phyloP scores from a whole-genome alignment of 116 monocot genomes.

The Phalaenopsis hybrid region DNA sequence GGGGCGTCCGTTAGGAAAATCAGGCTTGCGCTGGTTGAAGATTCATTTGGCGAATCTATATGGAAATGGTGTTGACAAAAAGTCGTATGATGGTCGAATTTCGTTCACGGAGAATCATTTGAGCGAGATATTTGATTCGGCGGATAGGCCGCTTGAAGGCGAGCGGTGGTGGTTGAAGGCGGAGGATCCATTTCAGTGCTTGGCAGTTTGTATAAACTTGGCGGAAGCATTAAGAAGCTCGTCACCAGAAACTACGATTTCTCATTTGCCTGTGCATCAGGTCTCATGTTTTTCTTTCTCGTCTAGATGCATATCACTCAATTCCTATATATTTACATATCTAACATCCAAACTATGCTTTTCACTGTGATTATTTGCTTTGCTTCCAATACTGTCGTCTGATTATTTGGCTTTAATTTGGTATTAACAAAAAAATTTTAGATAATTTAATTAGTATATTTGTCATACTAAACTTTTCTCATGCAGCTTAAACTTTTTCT shows the following conservation, averaged over 20 bases:
- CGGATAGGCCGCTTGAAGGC: slow-evolving; percentile 90
- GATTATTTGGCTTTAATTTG: slow-evolving; percentile 3
- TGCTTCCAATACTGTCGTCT: not conserved
- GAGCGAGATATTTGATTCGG: slow-evolving; percentile 92
- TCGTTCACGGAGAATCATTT: slow-evolving; percentile 79
- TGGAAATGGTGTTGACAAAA: slow-evolving; percentile 86
- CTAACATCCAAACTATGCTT: too few relatives aligned
- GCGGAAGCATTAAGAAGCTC: slow-evolving; percentile 89
- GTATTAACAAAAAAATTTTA: not conserved
- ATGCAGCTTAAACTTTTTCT: not conserved
- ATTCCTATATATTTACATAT: too few relatives aligned
- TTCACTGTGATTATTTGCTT: not conserved
- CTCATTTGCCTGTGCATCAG: slow-evolving; percentile 90
- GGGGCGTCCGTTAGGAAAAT: slow-evolving; percentile 76
- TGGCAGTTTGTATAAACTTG: slow-evolving; percentile 91
- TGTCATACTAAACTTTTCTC: not conserved
- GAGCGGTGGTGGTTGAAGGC: slow-evolving; percentile 86
- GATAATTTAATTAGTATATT: not conserved
- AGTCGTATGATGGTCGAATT: slow-evolving; percentile 68
- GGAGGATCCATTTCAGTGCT: slow-evolving; percentile 93
- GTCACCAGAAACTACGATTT: slow-evolving; percentile 74
- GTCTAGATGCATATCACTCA: too few relatives aligned
- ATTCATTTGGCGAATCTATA: slow-evolving; percentile 91
- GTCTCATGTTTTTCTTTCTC: slow-evolving; percentile 14
- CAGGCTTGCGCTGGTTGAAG: slow-evolving; percentile 88